phyloP scores from a whole-genome alignment of 768 basidiomycete species.

The Podaxis carcinomalis region DNA sequence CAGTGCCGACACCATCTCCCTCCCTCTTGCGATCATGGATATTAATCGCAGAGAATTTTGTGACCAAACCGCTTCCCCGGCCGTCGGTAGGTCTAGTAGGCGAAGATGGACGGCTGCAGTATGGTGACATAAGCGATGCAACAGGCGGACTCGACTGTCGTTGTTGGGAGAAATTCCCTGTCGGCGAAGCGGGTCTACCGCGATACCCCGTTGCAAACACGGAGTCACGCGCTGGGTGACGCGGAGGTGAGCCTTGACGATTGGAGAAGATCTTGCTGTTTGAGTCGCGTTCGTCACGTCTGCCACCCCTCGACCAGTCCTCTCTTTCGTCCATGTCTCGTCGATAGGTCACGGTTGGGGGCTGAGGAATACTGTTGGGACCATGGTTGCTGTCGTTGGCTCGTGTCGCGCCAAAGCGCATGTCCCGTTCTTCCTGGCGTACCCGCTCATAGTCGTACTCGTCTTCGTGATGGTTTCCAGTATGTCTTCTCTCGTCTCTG shows the following conservation, averaged over 20 bases:
- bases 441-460: slow-evolving; percentile 20
- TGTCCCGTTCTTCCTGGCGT: slow-evolving; percentile 10
- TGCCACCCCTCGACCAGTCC: background rate
- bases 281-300: background rate
- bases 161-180: background rate
- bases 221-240: slow-evolving; percentile 2
- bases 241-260: slow-evolving; percentile 1
- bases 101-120: slow-evolving; percentile 2
- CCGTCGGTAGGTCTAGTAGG: background rate
- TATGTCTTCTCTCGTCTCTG: slow-evolving; percentile 13
- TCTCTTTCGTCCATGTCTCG: background rate
- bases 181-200: slow-evolving; percentile 5
- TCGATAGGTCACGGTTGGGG: slow-evolving; percentile 19
- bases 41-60: slow-evolving; percentile 3
- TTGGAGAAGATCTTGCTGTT: background rate
- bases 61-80: background rate
- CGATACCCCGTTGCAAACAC: background rate
- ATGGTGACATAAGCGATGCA: background rate
- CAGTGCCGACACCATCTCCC: background rate
- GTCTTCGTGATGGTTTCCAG: background rate
- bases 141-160: background rate
- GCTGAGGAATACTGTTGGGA: slow-evolving; percentile 19
- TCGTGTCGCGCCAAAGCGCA: background rate
- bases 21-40: background rate
- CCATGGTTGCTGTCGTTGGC: background rate